Evolutionary conservation across 164 flowering plant genomes (phyloP).

Genomic region (Echeveria elegans): DNA sequence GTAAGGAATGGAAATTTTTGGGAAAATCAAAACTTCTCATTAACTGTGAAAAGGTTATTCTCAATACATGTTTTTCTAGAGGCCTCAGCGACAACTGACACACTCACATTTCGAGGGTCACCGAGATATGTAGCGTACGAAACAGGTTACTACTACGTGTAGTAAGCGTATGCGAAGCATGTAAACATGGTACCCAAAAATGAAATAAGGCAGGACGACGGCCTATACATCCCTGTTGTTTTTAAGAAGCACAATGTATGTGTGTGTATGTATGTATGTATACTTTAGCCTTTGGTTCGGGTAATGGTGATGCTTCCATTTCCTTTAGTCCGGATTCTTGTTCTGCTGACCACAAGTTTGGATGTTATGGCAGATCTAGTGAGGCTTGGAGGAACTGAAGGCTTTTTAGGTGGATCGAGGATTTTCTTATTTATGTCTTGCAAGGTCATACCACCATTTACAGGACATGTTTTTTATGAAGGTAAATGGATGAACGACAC

Average conservation of each 20-base stretch:
- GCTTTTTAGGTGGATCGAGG: slow-evolving; percentile 37
- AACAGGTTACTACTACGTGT: not conserved
- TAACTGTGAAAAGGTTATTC: not conserved
- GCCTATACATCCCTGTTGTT: not conserved
- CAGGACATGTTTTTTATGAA: slow-evolving; percentile 49
- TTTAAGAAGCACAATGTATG: not conserved
- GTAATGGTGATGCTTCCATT: slow-evolving; percentile 92
- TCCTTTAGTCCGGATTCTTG: slow-evolving; percentile 82
- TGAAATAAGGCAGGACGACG: not conserved
- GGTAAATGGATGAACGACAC: not conserved
- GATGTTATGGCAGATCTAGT: slow-evolving; percentile 92
- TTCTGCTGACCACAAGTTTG: slow-evolving; percentile 90
- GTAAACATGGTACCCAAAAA: too few relatives aligned
- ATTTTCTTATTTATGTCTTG: slow-evolving; percentile 88
- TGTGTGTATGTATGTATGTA: not conserved
- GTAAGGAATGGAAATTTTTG: not conserved
- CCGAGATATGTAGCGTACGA: too few relatives aligned
- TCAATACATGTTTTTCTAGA: not conserved
- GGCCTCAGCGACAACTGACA: too few relatives aligned
- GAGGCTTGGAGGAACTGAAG: slow-evolving; percentile 25
- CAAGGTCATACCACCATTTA: slow-evolving; percentile 70
- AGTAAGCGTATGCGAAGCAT: too few relatives aligned
- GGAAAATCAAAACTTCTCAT: not conserved
- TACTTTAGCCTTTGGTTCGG: slow-evolving; percentile 78
- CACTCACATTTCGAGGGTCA: too few relatives aligned